These are phyloP conservation scores for Amyloporia xantha DNA, from an alignment of 768 basidiomycete species.

Conservation along the genomic window DNA sequence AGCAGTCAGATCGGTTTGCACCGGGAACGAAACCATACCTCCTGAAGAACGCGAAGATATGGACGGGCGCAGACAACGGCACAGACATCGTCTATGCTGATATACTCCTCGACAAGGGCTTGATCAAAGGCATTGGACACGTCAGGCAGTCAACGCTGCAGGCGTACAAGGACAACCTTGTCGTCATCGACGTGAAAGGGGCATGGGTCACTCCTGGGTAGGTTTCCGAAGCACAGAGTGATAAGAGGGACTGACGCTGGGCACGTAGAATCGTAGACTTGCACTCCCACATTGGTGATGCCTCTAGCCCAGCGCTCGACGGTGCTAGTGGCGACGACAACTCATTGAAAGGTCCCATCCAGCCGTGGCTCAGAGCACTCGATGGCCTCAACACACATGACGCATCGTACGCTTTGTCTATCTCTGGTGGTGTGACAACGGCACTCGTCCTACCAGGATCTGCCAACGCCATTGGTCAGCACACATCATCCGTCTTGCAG, in stretches of 20 bases:
- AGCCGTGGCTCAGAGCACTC: conserved; percentile 58
- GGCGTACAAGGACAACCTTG: conserved; percentile 25
- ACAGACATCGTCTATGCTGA: conserved; percentile 59
- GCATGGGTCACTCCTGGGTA: conserved; percentile 78
- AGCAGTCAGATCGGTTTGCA: conserved; percentile 59
- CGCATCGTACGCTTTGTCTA: conserved; percentile 58
- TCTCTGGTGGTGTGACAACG: conserved; percentile 77
- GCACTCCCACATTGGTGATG: conserved; percentile 29
- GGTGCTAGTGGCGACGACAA: conserved; percentile 36
- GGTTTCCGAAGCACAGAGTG: neutral
- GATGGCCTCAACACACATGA: conserved; percentile 84
- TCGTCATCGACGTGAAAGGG: conserved; percentile 56
- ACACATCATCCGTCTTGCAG: neutral
- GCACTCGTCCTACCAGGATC: conserved; percentile 73
- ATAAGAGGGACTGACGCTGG: neutral
- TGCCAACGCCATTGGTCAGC: conserved; percentile 25
- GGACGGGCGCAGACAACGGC: conserved; percentile 73
- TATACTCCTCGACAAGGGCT: conserved; percentile 61
- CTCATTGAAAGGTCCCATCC: conserved; percentile 31
- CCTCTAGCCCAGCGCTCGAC: conserved; percentile 15
- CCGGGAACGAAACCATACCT: conserved; percentile 56
- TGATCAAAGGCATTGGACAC: conserved; percentile 55
- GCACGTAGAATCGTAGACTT: conserved; percentile 33
- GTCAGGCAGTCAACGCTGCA: conserved; percentile 23
- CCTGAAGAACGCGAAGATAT: conserved; percentile 61